A percentile compares a stretch with the other conserved stretches of the same genome.
phyloP scores from a whole-genome alignment of 441 rosid species.

The Eutrema salsugineum region DNA sequence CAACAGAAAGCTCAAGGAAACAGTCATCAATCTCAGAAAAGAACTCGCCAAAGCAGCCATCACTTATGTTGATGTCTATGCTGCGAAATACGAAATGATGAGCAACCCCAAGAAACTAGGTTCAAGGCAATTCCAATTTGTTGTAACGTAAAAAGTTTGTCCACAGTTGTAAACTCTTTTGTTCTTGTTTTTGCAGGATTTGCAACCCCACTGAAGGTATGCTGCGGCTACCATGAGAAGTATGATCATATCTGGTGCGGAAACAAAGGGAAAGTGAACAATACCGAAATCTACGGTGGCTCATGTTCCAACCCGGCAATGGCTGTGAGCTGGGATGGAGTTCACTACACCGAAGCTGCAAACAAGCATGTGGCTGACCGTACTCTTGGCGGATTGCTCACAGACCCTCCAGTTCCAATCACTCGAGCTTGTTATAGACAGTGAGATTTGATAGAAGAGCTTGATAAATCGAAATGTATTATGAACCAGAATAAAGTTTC shows the following conservation, averaged over 20 bases:
- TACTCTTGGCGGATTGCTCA: conserved; percentile 54
- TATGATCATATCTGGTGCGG: conserved; percentile 88
- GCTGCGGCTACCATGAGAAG: conserved; percentile 82
- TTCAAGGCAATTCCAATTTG: conserved; percentile 19
- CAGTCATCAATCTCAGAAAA: conserved; percentile 43
- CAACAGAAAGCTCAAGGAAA: conserved; percentile 51
- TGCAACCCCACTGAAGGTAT: conserved; percentile 65
- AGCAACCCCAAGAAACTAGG: conserved; percentile 48
- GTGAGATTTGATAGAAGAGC: conserved; percentile 12
- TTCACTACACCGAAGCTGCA: conserved; percentile 81
- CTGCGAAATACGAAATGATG: conserved; percentile 58
- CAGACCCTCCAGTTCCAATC: conserved; percentile 66
- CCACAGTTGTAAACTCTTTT: not conserved
- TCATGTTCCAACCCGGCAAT: conserved; percentile 59
- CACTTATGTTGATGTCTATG: conserved; percentile 56
- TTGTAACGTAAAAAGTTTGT: not conserved
- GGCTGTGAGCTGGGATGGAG: conserved; percentile 84
- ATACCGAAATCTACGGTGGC: conserved; percentile 52
- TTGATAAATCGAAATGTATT: not conserved
- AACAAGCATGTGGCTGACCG: conserved; percentile 68
- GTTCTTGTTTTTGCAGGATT: conserved; percentile 43
- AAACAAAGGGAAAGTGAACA: conserved; percentile 51
- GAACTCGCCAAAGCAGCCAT: conserved; percentile 54
- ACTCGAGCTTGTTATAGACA: conserved; percentile 64
- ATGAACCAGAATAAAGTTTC: conserved; percentile 6